phyloP scores from a whole-genome alignment of 306 rosid genomes.

The Fagus sylvatica region DNA sequence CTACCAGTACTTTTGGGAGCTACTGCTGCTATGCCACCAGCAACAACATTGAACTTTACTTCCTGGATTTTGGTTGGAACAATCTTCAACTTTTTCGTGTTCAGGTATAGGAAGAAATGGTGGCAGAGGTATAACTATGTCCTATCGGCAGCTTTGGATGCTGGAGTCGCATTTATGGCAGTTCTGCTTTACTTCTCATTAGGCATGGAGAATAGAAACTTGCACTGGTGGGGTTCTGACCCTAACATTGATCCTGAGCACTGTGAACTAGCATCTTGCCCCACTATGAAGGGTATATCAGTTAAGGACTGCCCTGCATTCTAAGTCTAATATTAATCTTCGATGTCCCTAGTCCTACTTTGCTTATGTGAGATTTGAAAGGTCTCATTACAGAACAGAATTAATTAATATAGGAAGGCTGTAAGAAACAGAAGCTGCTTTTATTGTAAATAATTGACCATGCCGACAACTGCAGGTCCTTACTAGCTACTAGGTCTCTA shows the following conservation, averaged over 20 bases:
- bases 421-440: background rate
- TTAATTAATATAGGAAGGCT: background rate
- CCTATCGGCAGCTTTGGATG: slow-evolving; percentile 79
- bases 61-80: slow-evolving; percentile 70
- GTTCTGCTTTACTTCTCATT: slow-evolving; percentile 43
- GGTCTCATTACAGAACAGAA: background rate
- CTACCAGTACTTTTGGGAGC: slow-evolving; percentile 85
- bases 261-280: slow-evolving; percentile 52
- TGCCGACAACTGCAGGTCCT: background rate
- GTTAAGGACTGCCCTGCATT: slow-evolving; percentile 50
- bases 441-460: background rate
- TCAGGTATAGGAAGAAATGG: slow-evolving; percentile 73
- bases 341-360: background rate
- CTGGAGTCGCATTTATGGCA: slow-evolving; percentile 67
- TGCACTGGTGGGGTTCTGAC: slow-evolving; percentile 53
- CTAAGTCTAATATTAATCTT: slow-evolving; percentile 13
- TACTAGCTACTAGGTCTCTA: background rate
- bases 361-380: background rate
- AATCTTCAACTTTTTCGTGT: slow-evolving; percentile 72
- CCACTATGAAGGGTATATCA: slow-evolving; percentile 55
- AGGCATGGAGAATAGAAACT: slow-evolving; percentile 6
- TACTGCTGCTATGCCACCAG: slow-evolving; percentile 73
- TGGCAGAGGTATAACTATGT: slow-evolving; percentile 89
- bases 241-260: slow-evolving; percentile 37
- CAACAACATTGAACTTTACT: slow-evolving; percentile 75